A percentile compares a stretch with the other conserved stretches of the same genome.
phyloP scores from a whole-genome alignment of 1,284 basidiomycete species.

The Vanrija sp. region DNA sequence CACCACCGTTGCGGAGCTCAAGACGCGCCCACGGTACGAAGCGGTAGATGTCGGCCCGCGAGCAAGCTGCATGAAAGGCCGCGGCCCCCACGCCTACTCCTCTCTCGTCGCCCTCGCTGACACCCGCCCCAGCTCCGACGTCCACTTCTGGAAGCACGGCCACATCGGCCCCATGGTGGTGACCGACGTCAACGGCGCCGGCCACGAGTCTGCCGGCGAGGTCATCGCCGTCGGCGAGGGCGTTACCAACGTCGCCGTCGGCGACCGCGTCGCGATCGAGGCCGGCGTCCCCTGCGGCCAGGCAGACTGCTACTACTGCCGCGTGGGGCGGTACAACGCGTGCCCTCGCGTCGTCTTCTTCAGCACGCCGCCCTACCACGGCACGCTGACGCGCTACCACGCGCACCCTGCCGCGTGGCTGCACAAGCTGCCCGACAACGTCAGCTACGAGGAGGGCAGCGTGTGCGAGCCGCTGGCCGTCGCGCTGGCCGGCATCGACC shows the following conservation, averaged over 20 bases:
- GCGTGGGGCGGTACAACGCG: constrained; percentile 41
- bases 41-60: too few species aligned
- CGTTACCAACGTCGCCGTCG: constrained; percentile 43
- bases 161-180: constrained; percentile 35
- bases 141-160: constrained; percentile 31
- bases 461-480: constrained; percentile 54
- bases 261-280: constrained; percentile 50
- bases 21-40: too few species aligned
- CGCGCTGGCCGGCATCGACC: constrained; percentile 53
- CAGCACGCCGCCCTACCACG: constrained; percentile 52
- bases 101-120: too few species aligned
- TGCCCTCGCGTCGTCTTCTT: constrained; percentile 50
- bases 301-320: constrained; percentile 39
- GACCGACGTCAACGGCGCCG: constrained; percentile 40
- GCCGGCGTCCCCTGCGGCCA: constrained; percentile 45
- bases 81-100: too few species aligned
- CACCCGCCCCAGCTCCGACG: too few species aligned
- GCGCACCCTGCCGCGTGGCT: constrained; percentile 54
- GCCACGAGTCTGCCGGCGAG: constrained; percentile 49
- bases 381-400: constrained; percentile 51
- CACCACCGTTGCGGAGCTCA: too few species aligned
- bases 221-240: constrained; percentile 44
- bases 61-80: too few species aligned
- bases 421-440: constrained; percentile 52
- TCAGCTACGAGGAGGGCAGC: constrained; percentile 54